Base-by-base conservation (phyloP, 331 rosid species). In the Rhamnella rubrinervis region DNA sequence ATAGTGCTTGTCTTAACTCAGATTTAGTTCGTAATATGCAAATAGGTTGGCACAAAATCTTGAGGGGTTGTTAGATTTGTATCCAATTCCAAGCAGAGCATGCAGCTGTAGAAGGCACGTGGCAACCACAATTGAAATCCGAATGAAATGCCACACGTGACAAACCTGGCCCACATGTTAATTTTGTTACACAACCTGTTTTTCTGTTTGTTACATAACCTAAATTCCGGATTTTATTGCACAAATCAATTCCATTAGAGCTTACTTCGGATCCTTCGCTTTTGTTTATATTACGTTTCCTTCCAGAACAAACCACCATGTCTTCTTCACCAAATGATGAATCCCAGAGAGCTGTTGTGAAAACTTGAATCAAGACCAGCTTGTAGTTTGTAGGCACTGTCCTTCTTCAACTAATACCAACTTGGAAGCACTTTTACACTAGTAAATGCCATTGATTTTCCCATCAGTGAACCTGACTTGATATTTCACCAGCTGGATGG, bases 101-200 rank as follows among this genome's bases (percentile, higher is more conserved):
- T 78, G 61, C 50, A 58, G 82, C 72, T 61, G 55, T 18, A 66
- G 66, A 72, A 44, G 74, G 41, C 82, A 77, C 70, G 79, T 77
- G 66, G 73, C 59, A 63, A 65, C 19, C 55, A 8, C 11, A 23
- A 18, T 59, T 13, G 11, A 57, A 5, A 46, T 78, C 76, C 81
- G 79, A 78, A 84, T 70, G 72, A 53, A 37, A 20, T 11, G 72
- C 52, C 81, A 66, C 81, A 66, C 62, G 72, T 76, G 76, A 59
- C 28, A 41, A 47, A 75, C 72, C 37, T 23, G 61, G 61, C 55
- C 70, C 59, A 74, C 57, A 66, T 37, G n/a, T 76, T 71, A 10
- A 14, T 63, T 26, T 52, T 11, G 25, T n/a, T 19, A 28, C 18
- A 38, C 9, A 68, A 55, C 65, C 28, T 55, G 0, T 31, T 31